Base-by-base conservation (phyloP, 345 rosid genomes). In the Euphorbia tirucalli region DNA sequence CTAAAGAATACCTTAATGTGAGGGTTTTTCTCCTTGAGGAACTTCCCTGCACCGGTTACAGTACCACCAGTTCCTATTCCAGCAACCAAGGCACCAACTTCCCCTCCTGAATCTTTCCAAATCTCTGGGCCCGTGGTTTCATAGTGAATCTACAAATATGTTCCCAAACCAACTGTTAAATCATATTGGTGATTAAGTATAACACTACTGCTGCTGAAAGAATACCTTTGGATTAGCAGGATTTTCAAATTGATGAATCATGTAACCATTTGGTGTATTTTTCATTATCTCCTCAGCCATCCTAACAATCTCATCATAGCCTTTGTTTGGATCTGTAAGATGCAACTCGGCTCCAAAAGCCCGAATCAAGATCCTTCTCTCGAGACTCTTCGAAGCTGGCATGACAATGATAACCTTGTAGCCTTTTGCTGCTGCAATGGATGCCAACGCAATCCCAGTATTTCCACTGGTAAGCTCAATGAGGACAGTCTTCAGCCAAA, bases 91-190 rank as follows among this genome's bases (percentile, higher is more conserved):
- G 46, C 66, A 27, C 59, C 79, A 70, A 71, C 71, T 70, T 71
- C 32, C 24, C 79, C 79, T 19, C 54, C 75, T 0, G 71, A 65
- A 11, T 65, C 67, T 24, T 49, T 76, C 79, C 79, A 76, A 31
- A 76, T 76, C 61, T 76, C 79, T 10, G 71, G 79, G 16, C 79
- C 75, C 13, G 79, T 76, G 67, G 79, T 64, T 76, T 76, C 75
- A 70, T 76, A 75, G 59, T 70, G 79, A 65, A 56, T 63, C 70
- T 72, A 18, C 44, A 27, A 0, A 43, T 39, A 52, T 56, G 14
- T 50, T 21, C 24, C 27, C 14, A 68, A 72, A 28, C 19, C 39
- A 4, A 65, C 39, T 55, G 28, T 11, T 24, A 37, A 35, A 60
- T 25, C 21, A 11, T 55, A 41, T 56, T 2, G 10, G 15, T 15